phyloP scores from a whole-genome alignment of 2,329 filamentous ascomycete genomes.

The Penicillium sp. region DNA sequence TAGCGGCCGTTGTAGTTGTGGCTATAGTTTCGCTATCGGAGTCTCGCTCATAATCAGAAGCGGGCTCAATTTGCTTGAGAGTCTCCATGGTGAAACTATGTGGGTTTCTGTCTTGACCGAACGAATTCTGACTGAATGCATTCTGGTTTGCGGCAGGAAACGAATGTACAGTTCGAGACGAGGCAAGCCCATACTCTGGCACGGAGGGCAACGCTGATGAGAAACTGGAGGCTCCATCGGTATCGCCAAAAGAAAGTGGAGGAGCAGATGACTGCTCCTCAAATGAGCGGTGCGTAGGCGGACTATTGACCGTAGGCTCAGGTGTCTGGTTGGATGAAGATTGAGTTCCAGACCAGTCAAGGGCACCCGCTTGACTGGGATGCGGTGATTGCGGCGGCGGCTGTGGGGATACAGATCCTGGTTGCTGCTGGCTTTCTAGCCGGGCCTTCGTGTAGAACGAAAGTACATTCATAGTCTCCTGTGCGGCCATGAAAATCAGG shows the following conservation, averaged over 20 bases:
- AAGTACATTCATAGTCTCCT: slow-evolving; percentile 38
- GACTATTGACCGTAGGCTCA: slow-evolving; percentile 13
- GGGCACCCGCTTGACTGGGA: slow-evolving; percentile 1
- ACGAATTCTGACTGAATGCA: not conserved
- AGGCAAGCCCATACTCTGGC: slow-evolving; percentile 23
- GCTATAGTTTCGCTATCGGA: slow-evolving; percentile 40
- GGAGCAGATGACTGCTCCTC: slow-evolving; percentile 23
- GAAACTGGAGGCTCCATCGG: slow-evolving; percentile 28
- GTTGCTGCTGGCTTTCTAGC: slow-evolving; percentile 10
- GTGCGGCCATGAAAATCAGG: slow-evolving; percentile 40
- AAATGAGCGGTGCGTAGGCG: slow-evolving; percentile 23
- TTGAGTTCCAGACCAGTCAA: slow-evolving; percentile 7
- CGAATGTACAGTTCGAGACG: slow-evolving; percentile 23
- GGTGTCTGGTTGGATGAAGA: slow-evolving; percentile 9
- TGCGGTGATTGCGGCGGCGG: slow-evolving; percentile 13
- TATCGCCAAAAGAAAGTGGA: slow-evolving; percentile 34
- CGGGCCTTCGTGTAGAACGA: slow-evolving; percentile 22
- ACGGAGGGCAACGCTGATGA: slow-evolving; percentile 25
- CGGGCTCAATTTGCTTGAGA: slow-evolving; percentile 33
- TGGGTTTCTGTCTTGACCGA: slow-evolving; percentile 17
- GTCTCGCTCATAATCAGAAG: slow-evolving; percentile 35
- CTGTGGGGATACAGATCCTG: slow-evolving; percentile 2
- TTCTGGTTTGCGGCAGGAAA: slow-evolving; percentile 6
- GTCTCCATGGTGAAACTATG: slow-evolving; percentile 36
- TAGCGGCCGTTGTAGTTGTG: slow-evolving; percentile 33